Base-by-base conservation (phyloP, 2,329 filamentous ascomycete genomes). In the Nemania serpens region DNA sequence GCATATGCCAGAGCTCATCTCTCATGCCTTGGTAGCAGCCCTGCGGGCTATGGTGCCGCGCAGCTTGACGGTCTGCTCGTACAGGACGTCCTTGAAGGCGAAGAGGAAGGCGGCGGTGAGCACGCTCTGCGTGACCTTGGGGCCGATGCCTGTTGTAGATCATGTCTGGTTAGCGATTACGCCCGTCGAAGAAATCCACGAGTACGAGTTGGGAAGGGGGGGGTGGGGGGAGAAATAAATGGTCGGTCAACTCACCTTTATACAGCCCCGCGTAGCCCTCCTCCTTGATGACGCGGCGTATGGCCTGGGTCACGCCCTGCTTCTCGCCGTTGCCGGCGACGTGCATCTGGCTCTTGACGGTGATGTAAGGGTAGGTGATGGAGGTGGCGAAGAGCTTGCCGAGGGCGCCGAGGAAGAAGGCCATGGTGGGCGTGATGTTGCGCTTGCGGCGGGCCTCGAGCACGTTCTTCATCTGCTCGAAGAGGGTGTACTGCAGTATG, bases 301-400 rank as follows among this genome's bases (percentile, higher is more conserved):
- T 84, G 48, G 88, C 91, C 67, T 88, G 84, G 55, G 88, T 82
- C 83, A 97, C 90, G 68, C 89, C 90, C 78, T 96, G 90, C 66
- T 87, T 88, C n/a, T 85, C 84, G 64, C 87, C 88, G 71, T 87
- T 87, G 64, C 84, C 88, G 29, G 93, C 92, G 63, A 99, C 92
- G 76, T 99, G 95, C 87, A 97, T 97, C 75, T 92, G 87, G 78
- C 93, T 96, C 88, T 99, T 99, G 71, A 99, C 90, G 4, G 95
- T 99, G 75, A 99, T 98, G 75, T 99, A 99, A 11, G 95, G 95
- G 77, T 99, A 99, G 5, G 95, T 99, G 71, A 98, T 91, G 63
- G 84, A 88, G 2, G 95, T 99, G 22, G 95, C 95, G 63, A 97
- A 88, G 66, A 99, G 83, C 84, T 99, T 99, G 76, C 95, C 93